These are phyloP conservation scores for Fomitiporia mediterranea DNA, from an alignment of 1,284 basidiomycete genomes.

Conservation along the genomic window DNA sequence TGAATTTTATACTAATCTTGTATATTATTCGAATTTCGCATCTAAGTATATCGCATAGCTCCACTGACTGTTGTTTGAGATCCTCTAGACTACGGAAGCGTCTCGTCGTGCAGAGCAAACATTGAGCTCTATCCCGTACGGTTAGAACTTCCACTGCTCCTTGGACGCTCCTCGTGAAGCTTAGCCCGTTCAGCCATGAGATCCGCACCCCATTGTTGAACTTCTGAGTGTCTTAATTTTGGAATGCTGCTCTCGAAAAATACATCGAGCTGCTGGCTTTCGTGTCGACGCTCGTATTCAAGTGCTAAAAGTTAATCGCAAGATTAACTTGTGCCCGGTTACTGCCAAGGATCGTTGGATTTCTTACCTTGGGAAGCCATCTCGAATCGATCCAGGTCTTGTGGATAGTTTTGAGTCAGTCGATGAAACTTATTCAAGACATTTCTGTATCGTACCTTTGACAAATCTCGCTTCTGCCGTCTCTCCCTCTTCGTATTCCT, in stretches of 20 bases:
- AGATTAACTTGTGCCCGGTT: too few relatives aligned
- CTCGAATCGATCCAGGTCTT: conserved; percentile 93
- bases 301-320: conserved; percentile 40
- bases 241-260: conserved; percentile 78
- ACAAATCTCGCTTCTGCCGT: conserved; percentile 87
- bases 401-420: neutral
- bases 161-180: neutral
- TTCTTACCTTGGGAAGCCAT: conserved; percentile 76
- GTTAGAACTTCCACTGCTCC: too few relatives aligned
- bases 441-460: conserved; percentile 57
- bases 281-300: conserved; percentile 64
- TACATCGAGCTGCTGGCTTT: conserved; percentile 46
- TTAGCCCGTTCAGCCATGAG: conserved; percentile 50
- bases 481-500: conserved; percentile 89
- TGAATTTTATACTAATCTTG: neutral
- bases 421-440: neutral
- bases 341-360: neutral
- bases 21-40: too few relatives aligned
- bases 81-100: too few relatives aligned
- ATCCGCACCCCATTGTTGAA: conserved; percentile 69
- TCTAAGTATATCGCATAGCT: too few relatives aligned
- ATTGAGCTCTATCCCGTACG: too few relatives aligned
- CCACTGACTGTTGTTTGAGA: too few relatives aligned
- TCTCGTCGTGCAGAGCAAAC: too few relatives aligned
- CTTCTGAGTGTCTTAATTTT: conserved; percentile 69